Percentiles rank a stretch among this genome's conserved stretches.
These are phyloP conservation scores for Ambrosiella xylebori DNA, from an alignment of 2,329 filamentous ascomycete species.

Conservation along the genomic window DNA sequence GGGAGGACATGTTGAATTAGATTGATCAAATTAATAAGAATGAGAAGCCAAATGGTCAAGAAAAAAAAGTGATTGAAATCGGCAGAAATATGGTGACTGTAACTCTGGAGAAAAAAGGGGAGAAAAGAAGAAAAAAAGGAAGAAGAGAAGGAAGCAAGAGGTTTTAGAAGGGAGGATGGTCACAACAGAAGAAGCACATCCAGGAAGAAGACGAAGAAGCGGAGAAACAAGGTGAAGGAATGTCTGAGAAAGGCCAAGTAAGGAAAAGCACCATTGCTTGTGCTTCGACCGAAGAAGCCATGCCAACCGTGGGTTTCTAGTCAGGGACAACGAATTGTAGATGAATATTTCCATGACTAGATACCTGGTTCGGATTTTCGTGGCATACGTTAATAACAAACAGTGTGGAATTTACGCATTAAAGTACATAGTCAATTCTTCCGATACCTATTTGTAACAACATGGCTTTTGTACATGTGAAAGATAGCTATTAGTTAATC, in stretches of 20 bases:
- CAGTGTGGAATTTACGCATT: too few species aligned
- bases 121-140: conserved; percentile 4
- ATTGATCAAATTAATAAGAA: conserved; percentile 5
- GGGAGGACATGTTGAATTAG: conserved; percentile 57
- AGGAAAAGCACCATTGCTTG: neutral
- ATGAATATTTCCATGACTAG: too few species aligned
- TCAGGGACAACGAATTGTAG: too few species aligned
- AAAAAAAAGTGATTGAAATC: conserved; percentile 8
- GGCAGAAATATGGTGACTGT: conserved; percentile 3
- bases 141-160: conserved; percentile 2
- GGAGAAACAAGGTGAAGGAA: conserved; percentile 11
- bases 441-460: too few species aligned
- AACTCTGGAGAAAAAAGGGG: neutral
- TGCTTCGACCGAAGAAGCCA: neutral
- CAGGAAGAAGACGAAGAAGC: conserved; percentile 4
- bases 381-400: too few species aligned
- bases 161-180: conserved; percentile 3
- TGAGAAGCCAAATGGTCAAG: conserved; percentile 11
- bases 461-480: too few species aligned
- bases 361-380: too few species aligned
- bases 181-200: conserved; percentile 4
- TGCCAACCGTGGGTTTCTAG: too few species aligned
- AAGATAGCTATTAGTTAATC: too few species aligned
- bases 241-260: neutral
- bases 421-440: too few species aligned